These are phyloP conservation scores for Phytophthora pini DNA, from an alignment of 352 stramenopile species.

Conservation along the genomic window DNA sequence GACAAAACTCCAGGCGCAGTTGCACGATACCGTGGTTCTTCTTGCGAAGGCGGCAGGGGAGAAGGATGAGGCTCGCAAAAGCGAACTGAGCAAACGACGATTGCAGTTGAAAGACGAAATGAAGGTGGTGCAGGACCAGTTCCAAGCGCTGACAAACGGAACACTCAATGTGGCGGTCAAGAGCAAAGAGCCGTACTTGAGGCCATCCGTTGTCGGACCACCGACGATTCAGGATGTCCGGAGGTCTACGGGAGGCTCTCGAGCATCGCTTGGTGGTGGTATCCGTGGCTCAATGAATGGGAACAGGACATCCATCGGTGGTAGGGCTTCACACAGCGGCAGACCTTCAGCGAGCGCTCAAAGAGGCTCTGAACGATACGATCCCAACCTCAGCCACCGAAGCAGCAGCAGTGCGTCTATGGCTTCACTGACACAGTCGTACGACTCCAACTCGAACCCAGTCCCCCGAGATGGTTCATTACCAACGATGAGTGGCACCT, in stretches of 20 bases:
- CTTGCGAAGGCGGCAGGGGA: constrained; percentile 62
- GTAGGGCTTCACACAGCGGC: constrained; percentile 13
- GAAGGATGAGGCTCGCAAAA: constrained; percentile 56
- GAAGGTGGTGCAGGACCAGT: constrained; percentile 68
- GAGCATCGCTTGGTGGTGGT: constrained; percentile 40
- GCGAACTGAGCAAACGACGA: constrained; percentile 58
- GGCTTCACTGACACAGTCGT: constrained; percentile 51
- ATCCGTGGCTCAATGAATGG: constrained; percentile 31
- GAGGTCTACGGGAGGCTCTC: constrained; percentile 35
- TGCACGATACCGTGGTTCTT: constrained; percentile 73
- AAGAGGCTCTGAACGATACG: constrained; percentile 42
- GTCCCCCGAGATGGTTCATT: constrained; percentile 32
- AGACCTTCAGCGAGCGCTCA: constrained; percentile 15
- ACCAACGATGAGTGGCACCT: constrained; percentile 54
- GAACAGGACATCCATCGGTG: constrained; percentile 28
- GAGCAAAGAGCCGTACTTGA: constrained; percentile 32
- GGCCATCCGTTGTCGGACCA: constrained; percentile 40
- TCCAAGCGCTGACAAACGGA: constrained; percentile 47
- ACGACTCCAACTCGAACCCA: constrained; percentile 66
- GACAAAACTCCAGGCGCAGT: constrained; percentile 45
- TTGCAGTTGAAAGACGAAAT: constrained; percentile 80
- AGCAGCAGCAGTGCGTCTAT: constrained; percentile 70
- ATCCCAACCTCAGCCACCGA: constrained; percentile 34
- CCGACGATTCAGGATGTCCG: constrained; percentile 31
- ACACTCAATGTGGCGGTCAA: constrained; percentile 37